Percentiles rank a stretch among this genome's conserved stretches.
Conservation (phyloP, 495 filamentous ascomycete species). For the Penicillium crystallinum region DNA sequence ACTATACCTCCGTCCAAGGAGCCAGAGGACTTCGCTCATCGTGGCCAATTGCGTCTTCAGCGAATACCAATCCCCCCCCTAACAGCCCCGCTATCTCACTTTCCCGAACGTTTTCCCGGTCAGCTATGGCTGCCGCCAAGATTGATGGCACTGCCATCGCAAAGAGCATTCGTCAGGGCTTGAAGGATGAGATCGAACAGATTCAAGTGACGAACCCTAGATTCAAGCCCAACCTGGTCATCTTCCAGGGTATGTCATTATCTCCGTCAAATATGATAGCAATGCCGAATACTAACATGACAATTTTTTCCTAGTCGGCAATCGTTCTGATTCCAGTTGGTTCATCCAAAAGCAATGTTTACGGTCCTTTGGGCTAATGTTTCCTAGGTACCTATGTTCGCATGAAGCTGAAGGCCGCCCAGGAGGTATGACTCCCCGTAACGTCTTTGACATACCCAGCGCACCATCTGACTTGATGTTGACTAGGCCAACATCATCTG, state of each 20-base stretch:
- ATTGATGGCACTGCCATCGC: conserved; percentile 96
- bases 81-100: conserved; percentile 11
- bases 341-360: conserved; percentile 12
- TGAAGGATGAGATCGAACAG: conserved; percentile 73
- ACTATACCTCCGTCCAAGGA: conserved; percentile 15
- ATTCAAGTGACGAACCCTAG: conserved; percentile 76
- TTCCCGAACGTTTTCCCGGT: conserved; percentile 42
- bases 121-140: conserved; percentile 76
- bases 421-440: conserved; percentile 60
- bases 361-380: conserved; percentile 20
- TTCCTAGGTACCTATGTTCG: conserved; percentile 88
- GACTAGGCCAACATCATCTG: conserved; percentile 79
- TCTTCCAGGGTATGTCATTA: conserved; percentile 73
- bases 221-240: conserved; percentile 82
- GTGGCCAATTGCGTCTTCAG: conserved; percentile 13
- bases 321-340: conserved; percentile 88
- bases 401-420: conserved; percentile 97
- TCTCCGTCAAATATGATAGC: neutral
- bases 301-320: conserved; percentile 55
- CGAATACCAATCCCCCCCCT: conserved; percentile 6
- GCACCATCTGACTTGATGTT: conserved; percentile 10
- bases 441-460: neutral
- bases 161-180: conserved; percentile 73
- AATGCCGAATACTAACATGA: conserved; percentile 8
- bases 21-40: conserved; percentile 11